Conservation (phyloP, 2,329 filamentous ascomycete genomes). For the Fusarium sambucinum region DNA sequence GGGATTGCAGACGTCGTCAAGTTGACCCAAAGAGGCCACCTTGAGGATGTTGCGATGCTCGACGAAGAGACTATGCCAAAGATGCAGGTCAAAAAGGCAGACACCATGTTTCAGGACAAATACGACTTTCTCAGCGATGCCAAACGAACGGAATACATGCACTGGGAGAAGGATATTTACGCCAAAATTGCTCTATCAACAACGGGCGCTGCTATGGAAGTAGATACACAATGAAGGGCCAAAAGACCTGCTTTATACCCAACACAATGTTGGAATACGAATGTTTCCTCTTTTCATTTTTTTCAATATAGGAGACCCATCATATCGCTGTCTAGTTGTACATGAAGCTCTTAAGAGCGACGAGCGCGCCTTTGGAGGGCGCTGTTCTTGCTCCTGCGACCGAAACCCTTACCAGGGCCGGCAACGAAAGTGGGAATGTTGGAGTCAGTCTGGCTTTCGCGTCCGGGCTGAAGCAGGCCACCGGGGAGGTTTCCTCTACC, state of each 20-base stretch:
- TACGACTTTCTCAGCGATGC: slow-evolving; percentile 78
- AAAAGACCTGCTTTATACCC: slow-evolving; percentile 47
- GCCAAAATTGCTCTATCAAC: slow-evolving; percentile 64
- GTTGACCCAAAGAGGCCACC: slow-evolving; percentile 50
- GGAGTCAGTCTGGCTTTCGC: slow-evolving; percentile 8
- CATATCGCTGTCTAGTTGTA: slow-evolving; percentile 15
- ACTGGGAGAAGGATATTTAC: slow-evolving; percentile 74
- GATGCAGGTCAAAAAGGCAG: slow-evolving; percentile 62
- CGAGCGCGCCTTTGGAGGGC: slow-evolving; percentile 33
- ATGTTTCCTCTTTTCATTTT: slow-evolving; percentile 25
- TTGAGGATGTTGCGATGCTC: slow-evolving; percentile 52
- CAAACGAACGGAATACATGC: slow-evolving; percentile 69
- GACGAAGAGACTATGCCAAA: slow-evolving; percentile 53
- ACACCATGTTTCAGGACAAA: slow-evolving; percentile 81
- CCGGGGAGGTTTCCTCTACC: neutral
- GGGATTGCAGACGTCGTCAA: slow-evolving; percentile 68
- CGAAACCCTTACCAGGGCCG: slow-evolving; percentile 29
- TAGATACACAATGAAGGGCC: slow-evolving; percentile 49
- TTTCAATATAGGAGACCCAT: slow-evolving; percentile 22
- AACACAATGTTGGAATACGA: slow-evolving; percentile 41
- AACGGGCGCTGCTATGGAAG: slow-evolving; percentile 51
- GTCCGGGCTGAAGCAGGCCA: neutral
- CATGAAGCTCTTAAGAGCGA: slow-evolving; percentile 18
- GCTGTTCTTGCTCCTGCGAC: slow-evolving; percentile 14
- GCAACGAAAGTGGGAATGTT: slow-evolving; percentile 34